Evolutionary conservation across 2,329 filamentous ascomycete species (phyloP).

Genomic region (Dactylonectria estremocensis): DNA sequence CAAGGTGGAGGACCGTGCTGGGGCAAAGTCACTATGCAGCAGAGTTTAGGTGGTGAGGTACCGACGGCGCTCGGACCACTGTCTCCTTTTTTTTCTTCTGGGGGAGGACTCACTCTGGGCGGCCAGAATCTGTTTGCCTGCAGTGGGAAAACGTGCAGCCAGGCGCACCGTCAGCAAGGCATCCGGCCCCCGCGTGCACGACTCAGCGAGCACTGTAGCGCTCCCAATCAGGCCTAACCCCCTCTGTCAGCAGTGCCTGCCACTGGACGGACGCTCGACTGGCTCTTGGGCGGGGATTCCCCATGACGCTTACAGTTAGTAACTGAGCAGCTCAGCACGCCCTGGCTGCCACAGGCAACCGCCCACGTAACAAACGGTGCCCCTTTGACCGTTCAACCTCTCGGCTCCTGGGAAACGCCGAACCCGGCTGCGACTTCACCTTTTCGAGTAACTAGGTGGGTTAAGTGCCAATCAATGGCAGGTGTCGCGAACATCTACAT

Average conservation of each 20-base stretch:
- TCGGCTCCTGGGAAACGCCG: background rate
- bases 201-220: conserved; percentile 13
- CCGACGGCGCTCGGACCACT: conserved; percentile 49
- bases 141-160: background rate
- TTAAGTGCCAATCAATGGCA: too few relatives aligned
- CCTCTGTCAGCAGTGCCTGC: background rate
- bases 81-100: conserved; percentile 51
- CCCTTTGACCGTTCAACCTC: background rate
- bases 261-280: conserved; percentile 17
- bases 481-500: background rate
- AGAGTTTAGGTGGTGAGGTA: conserved; percentile 45
- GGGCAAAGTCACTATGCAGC: conserved; percentile 47
- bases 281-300: conserved; percentile 15
- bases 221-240: conserved; percentile 27
- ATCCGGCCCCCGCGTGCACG: conserved; percentile 14
- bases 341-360: conserved; percentile 19
- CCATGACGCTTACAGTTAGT: conserved; percentile 28
- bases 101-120: conserved; percentile 15
- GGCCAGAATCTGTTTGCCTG: conserved; percentile 6
- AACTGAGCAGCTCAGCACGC: conserved; percentile 1
- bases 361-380: conserved; percentile 15
- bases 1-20: conserved; percentile 45
- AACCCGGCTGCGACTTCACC: background rate
- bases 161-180: conserved; percentile 11
- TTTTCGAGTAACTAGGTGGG: too few relatives aligned